Evolutionary conservation across 306 rosid species (phyloP), one percentile per base, ranked within the genome.

Genomic region (Astragalus membranaceus): DNA sequence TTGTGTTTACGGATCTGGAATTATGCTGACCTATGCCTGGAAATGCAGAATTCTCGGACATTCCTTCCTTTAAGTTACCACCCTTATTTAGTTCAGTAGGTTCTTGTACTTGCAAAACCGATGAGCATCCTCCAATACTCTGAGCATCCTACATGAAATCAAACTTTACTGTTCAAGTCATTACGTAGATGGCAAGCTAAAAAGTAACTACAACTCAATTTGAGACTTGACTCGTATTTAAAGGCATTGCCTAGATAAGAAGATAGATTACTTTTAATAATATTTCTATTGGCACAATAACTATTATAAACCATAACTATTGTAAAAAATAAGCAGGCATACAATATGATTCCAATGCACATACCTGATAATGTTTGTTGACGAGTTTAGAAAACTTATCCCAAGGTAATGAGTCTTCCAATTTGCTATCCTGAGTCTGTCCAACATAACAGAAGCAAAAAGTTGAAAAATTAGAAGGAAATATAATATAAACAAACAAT

Each of bases 111-210:
- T 62, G 46, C 80, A 81, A 53, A 75, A 83, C 76, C 54, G 91
- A 77, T 9, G 81, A 36, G 77, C 74, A 70, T 39, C 85, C 79
- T 41, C 86, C 91, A 0, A 75, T 69, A 80, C 82, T 85, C 81
- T 78, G 89, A 67, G 84, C 87, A 79, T 81, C 95, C 96, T 88
- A 72, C 74, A 82, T 67, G 62, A 70, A 85, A 83, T 75, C 79
- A 89, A 86, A 86, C 57, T 64, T 84, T 54, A 81, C 53, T 51
- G 75, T 44, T 87, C 67, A 79, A 69, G 52, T 73, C 75, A 74
- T 70, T 64, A 53, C 14, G 55, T 72, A 64, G 70, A 64, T 73
- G 74, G 78, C 72, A 75, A 75, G 64, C 59, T 10, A 79, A 65
- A 55, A 42, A 56, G 37, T 70, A 73, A 75, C 75, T 76, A 74